phyloP scores from a whole-genome alignment of 257 asterid genomes.

The Datura wrightii region DNA sequence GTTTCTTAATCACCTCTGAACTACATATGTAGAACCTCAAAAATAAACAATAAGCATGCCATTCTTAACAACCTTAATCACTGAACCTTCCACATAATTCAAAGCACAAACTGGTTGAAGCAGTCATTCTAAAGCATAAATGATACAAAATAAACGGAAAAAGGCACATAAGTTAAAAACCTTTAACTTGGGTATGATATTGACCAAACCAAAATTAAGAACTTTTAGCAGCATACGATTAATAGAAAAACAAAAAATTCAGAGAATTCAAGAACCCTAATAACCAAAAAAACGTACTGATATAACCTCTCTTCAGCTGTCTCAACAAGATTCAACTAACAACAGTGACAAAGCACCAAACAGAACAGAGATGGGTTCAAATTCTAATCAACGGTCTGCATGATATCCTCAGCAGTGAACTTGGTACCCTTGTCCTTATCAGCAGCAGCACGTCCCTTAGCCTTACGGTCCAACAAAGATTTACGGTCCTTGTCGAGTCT shows the following conservation, averaged over 20 bases:
- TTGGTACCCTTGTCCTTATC: slow-evolving; percentile 78
- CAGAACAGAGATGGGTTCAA: neutral
- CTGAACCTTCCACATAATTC: neutral
- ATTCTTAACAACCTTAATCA: neutral
- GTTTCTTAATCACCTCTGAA: neutral
- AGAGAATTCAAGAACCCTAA: neutral
- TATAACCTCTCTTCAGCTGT: neutral
- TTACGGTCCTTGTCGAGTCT: slow-evolving; percentile 73
- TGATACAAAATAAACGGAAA: neutral
- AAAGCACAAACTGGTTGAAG: neutral
- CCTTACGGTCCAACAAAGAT: slow-evolving; percentile 68
- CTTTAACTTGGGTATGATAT: neutral
- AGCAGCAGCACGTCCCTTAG: slow-evolving; percentile 73
- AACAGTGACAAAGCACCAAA: too few species aligned
- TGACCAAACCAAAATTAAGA: neutral
- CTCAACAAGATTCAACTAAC: neutral
- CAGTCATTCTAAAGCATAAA: neutral
- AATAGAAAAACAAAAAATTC: neutral
- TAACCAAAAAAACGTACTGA: neutral
- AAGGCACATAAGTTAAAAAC: neutral
- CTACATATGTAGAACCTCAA: neutral
- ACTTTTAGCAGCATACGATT: neutral
- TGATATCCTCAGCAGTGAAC: slow-evolving; percentile 69
- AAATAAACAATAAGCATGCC: neutral
- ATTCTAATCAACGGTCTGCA: slow-evolving; percentile 64